Percentiles rank a stretch among this genome's conserved stretches.
Evolutionary conservation across 192 early-diverging fungal genomes (phyloP).

Genomic region (Linnemannia exigua): DNA sequence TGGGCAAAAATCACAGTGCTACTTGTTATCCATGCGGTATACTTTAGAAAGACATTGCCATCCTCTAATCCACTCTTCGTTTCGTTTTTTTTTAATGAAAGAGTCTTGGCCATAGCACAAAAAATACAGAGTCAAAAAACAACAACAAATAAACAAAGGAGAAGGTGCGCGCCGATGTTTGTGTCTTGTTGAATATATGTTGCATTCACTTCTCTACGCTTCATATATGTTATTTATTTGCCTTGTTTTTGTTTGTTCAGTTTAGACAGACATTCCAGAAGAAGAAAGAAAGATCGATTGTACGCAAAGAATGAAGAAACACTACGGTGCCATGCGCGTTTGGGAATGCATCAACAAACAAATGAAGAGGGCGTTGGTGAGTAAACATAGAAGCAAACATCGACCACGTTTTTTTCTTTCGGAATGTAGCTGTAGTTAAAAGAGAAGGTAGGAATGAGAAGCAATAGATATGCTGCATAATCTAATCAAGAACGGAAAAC

Average conservation of each 20-base stretch:
- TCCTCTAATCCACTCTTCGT: background rate
- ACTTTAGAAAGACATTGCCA: slow-evolving; percentile 2
- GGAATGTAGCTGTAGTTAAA: background rate
- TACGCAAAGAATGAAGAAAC: background rate
- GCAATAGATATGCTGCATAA: too few species aligned
- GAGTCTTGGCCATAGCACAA: background rate
- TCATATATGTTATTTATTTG: background rate
- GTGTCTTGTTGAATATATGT: background rate
- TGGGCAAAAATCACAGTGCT: background rate
- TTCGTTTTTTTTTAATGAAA: background rate
- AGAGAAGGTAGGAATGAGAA: too few species aligned
- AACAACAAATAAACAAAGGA: background rate
- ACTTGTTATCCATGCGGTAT: background rate
- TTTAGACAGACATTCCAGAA: background rate
- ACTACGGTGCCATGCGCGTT: background rate
- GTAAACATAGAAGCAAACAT: background rate
- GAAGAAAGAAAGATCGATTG: background rate
- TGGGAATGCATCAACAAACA: background rate
- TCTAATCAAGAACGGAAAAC: too few species aligned
- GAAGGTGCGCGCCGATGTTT: background rate
- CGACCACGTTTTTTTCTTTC: background rate
- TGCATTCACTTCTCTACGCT: too few species aligned
- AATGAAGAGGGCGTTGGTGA: background rate
- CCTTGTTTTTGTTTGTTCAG: background rate
- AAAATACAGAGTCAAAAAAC: background rate